Evolutionary conservation across 129 eudicot genomes (phyloP), one percentile per base, ranked within the genome.

Genomic region (Rutidosis leptorrhynchoides): DNA sequence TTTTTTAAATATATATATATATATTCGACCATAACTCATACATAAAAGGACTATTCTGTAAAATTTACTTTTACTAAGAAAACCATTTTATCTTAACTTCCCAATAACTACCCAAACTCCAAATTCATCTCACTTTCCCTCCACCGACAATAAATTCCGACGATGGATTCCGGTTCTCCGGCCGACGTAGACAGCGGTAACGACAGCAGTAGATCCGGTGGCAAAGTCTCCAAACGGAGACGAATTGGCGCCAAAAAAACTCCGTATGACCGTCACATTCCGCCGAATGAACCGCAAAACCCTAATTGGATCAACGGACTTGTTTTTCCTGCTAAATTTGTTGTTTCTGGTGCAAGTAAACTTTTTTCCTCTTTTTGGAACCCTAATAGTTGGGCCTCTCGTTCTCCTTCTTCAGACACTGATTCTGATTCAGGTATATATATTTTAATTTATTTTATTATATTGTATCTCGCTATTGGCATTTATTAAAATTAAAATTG

Each of bases 371-470:
- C 82, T 4, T 0, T 77, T 58, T 77, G 82, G 82, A 65, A 51
- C 62, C 73, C 77, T 9, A 67, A 65, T 2, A 65, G n/a, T 26
- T 77, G 77, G 82, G 67, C 46, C 30, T 48, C 72, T 40, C 37
- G n/a, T 55, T 58, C 72, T 2, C 59, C 73, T 20, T 57, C 65
- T 60, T 69, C 72, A 8, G 74, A 77, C 14, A 57, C 58, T 4
- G 74, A 71, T 71, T 71, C 82, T 77, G 64, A 65, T 70, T 77
- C 81, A 56, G 81, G 81, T 77, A 74, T 4, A 0, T 25, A 22
- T 24, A 17, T 23, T 21, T 22, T 21, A 10, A 55, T 17, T 6
- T 17, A 53, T 21, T 6, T 11, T 53, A 19, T 21, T 48, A 7
- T 48, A 48, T 8, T 53, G 6, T 6, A 6, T 51, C 1, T 1